Conservation (phyloP, 306 rosid genomes). For the Vigna unguiculata region DNA sequence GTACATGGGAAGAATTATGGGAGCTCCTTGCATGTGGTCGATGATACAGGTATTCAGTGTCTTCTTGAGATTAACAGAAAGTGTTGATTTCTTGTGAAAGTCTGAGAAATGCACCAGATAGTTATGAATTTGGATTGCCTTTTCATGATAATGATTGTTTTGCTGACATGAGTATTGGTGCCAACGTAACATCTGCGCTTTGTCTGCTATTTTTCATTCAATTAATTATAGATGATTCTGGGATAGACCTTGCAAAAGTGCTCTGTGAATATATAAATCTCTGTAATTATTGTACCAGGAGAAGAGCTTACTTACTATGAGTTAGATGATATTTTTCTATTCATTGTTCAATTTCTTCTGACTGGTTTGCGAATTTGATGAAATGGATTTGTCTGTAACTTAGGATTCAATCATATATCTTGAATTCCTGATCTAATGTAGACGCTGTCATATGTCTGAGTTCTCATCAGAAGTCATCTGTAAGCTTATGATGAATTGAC, state of each 20-base stretch:
- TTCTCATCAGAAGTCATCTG: constrained; percentile 23
- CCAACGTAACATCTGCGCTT: constrained; percentile 20
- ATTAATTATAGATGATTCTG: constrained; percentile 23
- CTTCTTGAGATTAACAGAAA: constrained; percentile 12
- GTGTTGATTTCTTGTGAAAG: constrained; percentile 20
- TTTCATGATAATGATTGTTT: constrained; percentile 32
- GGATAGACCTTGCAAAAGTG: neutral
- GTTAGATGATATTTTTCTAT: constrained; percentile 18
- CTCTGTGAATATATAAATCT: constrained; percentile 13
- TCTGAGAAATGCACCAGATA: constrained; percentile 23
- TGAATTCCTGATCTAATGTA: constrained; percentile 12
- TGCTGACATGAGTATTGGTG: constrained; percentile 7
- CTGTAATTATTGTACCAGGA: constrained; percentile 22
- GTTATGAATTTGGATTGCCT: constrained; percentile 30
- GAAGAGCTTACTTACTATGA: constrained; percentile 21
- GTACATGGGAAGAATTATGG: constrained; percentile 74
- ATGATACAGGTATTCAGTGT: constrained; percentile 60
- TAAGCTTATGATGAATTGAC: constrained; percentile 35
- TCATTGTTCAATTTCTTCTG: neutral
- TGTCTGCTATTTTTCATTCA: constrained; percentile 34
- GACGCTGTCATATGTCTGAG: neutral
- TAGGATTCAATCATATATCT: neutral
- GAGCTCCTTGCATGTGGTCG: constrained; percentile 50
- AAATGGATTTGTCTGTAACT: constrained; percentile 19
- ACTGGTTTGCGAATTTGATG: constrained; percentile 4